These are phyloP conservation scores for Melanomma pulvis-pyrius DNA, from an alignment of 495 filamentous ascomycete species.

Conservation along the genomic window DNA sequence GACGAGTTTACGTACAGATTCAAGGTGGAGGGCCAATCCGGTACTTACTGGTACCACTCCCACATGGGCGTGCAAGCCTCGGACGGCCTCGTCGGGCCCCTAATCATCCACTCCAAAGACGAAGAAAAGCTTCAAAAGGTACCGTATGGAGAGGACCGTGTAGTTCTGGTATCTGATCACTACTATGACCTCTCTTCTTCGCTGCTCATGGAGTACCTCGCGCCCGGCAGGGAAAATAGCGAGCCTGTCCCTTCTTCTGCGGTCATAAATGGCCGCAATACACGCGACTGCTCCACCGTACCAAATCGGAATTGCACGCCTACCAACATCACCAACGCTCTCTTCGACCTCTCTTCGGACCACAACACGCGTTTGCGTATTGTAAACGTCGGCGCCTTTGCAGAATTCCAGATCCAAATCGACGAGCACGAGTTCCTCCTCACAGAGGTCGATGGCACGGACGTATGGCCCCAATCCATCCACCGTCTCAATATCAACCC, in stretches of 20 bases:
- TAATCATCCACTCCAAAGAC: conserved; percentile 55
- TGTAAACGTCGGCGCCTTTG: conserved; percentile 42
- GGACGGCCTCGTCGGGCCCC: conserved; percentile 61
- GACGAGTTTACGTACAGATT: conserved; percentile 44
- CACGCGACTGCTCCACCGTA: conserved; percentile 53
- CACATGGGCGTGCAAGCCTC: conserved; percentile 43
- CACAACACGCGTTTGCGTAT: conserved; percentile 42
- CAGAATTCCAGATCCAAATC: conserved; percentile 36
- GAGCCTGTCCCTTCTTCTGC: conserved; percentile 43
- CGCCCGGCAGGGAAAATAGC: conserved; percentile 54
- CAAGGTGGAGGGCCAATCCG: conserved; percentile 40
- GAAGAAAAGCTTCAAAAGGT: conserved; percentile 49
- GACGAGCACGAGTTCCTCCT: conserved; percentile 37
- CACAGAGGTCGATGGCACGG: conserved; percentile 36
- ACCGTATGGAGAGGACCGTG: conserved; percentile 54
- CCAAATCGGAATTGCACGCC: conserved; percentile 49
- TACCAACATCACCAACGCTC: conserved; percentile 25
- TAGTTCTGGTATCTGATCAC: conserved; percentile 61
- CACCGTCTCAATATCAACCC: conserved; percentile 43
- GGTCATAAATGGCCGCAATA: conserved; percentile 63
- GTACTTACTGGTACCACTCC: conserved; percentile 47
- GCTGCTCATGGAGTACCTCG: conserved; percentile 54
- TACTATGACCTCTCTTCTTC: conserved; percentile 58
- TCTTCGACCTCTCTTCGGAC: conserved; percentile 35
- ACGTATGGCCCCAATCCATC: conserved; percentile 32